phyloP scores from a whole-genome alignment of 331 rosid species.

The Malus hybrid region DNA sequence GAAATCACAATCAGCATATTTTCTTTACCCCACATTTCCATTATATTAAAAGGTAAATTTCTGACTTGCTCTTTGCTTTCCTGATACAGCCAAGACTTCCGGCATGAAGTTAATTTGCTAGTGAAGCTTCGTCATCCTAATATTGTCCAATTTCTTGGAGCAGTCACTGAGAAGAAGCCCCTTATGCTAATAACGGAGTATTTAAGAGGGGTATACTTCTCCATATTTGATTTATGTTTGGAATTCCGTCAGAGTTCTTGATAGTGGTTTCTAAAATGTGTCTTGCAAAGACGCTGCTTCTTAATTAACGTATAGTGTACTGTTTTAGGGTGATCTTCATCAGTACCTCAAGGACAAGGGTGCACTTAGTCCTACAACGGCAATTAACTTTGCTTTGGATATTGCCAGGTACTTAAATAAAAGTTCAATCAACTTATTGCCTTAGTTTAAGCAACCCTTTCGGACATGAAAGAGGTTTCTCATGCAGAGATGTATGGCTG shows the following conservation, averaged over 20 bases:
- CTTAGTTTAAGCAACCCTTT: neutral
- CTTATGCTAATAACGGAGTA: conserved; percentile 92
- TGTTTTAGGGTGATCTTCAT: conserved; percentile 91
- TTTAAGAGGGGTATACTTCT: conserved; percentile 77
- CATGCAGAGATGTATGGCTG: neutral
- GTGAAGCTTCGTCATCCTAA: conserved; percentile 99
- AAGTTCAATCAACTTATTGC: neutral
- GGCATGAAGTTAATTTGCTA: conserved; percentile 92
- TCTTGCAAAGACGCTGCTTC: conserved; percentile 16
- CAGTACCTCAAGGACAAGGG: conserved; percentile 97
- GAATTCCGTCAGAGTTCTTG: conserved; percentile 3
- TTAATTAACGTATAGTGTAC: conserved; percentile 18
- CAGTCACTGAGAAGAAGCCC: conserved; percentile 94
- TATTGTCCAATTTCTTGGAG: conserved; percentile 98
- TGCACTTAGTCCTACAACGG: conserved; percentile 66
- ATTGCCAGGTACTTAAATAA: conserved; percentile 67
- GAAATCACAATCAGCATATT: neutral
- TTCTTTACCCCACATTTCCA: neutral
- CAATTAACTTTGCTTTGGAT: conserved; percentile 86
- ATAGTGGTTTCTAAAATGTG: neutral
- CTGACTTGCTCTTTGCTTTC: conserved; percentile 15
- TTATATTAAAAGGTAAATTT: neutral
- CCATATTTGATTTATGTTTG: conserved; percentile 9
- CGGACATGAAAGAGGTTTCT: neutral
- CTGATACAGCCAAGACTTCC: conserved; percentile 81